Evolutionary conservation across 2,329 filamentous ascomycete species (phyloP), one percentile per base, ranked within the genome.

Genomic region (Xylaria hypoxylon): DNA sequence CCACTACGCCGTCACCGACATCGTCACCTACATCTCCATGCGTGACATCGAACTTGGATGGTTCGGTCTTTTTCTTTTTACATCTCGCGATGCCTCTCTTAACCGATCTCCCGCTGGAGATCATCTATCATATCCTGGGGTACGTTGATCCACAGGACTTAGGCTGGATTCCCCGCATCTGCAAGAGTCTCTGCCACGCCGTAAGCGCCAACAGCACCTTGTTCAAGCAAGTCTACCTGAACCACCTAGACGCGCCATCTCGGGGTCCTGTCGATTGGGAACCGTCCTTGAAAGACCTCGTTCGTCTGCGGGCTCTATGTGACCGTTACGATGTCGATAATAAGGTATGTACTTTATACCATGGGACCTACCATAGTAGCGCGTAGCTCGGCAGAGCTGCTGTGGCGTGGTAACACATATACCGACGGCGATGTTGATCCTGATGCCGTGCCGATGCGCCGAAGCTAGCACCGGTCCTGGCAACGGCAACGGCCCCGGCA

Each of bases 171-270:
- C 81, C 83, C 42, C 77, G 76, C 65, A 84, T 84, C 52, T 91
- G 86, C 75, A 82, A 78, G 19, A 75, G 73, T 11, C 79, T 94
- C 52, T 78, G 86, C 65, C 76, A 79, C 38, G 86, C 87, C 68
- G 81, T 91, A 59, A 81, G 79, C 55, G 82, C 81, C 48, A 92
- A 93, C 74, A 76, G 78, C 17, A 79, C 86, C 8, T 79, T 94
- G 13, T 90, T 84, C 76, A 89, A 86, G 65, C 83, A 85, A 24
- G 79, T 92, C 6, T 94, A 92, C 75, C 77, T 89, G 3, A 80
- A 80, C 17, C 77, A 78, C 48, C 82, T 89, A 61, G 89, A 91
- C 77, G 72, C 80, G 68, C 64, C 66, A 11, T 62, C 68, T 13
- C 24, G 33, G 1, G 76, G 79, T 42, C 61, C 75, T 2, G 72